Evolutionary conservation across 495 filamentous ascomycete species (phyloP).

Genomic region (Penicillium cinerascens): DNA sequence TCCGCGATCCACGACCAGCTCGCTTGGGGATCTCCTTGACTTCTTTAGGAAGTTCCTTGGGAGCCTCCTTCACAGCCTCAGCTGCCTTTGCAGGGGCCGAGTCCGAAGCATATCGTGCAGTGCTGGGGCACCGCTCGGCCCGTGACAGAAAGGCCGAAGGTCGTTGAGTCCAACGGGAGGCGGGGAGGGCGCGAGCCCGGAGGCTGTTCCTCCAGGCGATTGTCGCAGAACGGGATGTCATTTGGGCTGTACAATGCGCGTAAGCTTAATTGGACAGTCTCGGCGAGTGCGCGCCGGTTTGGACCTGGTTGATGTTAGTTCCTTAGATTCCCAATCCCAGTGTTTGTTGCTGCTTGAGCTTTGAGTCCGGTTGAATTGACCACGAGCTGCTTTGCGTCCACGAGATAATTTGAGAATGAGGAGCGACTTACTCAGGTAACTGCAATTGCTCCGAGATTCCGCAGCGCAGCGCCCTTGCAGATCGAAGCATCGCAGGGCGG

Average conservation of each 20-base stretch:
- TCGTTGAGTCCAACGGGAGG: constrained; percentile 24
- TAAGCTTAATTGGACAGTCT: constrained; percentile 18
- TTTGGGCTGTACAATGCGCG: constrained; percentile 3
- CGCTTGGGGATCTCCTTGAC: constrained; percentile 31
- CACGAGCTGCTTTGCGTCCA: neutral
- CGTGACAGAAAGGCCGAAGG: constrained; percentile 16
- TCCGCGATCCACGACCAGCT: constrained; percentile 33
- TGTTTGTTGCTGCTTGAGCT: neutral
- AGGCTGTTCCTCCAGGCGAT: constrained; percentile 30
- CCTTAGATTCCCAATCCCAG: constrained; percentile 5
- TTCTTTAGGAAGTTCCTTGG: constrained; percentile 33
- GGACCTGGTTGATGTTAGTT: constrained; percentile 12
- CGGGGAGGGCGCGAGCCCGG: constrained; percentile 28
- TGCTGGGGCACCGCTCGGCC: constrained; percentile 11
- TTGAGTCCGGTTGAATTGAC: neutral
- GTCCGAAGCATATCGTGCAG: constrained; percentile 33
- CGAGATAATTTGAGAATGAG: neutral
- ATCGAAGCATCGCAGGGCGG: constrained; percentile 13
- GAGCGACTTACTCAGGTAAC: constrained; percentile 5
- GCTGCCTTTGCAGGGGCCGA: constrained; percentile 16
- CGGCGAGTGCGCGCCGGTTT: constrained; percentile 16
- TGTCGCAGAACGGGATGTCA: constrained; percentile 25
- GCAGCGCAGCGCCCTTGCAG: constrained; percentile 13
- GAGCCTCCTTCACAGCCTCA: constrained; percentile 21
- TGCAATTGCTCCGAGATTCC: constrained; percentile 16